Evolutionary conservation across 345 rosid species (phyloP).

Genomic region (Eucalyptus regnans): DNA sequence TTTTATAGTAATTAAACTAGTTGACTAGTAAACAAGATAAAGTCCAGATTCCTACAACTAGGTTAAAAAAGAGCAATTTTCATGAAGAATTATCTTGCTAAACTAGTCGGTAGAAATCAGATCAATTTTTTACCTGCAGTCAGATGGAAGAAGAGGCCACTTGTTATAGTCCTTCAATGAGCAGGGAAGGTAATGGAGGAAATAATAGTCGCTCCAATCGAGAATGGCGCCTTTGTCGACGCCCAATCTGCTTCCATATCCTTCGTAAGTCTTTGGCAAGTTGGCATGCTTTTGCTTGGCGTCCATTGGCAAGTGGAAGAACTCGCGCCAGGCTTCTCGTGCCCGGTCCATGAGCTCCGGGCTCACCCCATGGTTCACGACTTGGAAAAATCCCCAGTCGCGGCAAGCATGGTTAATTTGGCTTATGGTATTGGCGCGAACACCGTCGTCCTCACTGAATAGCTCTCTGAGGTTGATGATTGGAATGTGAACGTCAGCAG

Average conservation of each 20-base stretch:
- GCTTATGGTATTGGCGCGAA: background rate
- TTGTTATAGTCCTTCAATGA: conserved; percentile 45
- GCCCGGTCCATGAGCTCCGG: conserved; percentile 54
- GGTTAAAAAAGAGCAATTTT: background rate
- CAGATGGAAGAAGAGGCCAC: conserved; percentile 68
- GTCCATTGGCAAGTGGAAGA: conserved; percentile 67
- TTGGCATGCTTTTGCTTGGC: conserved; percentile 55
- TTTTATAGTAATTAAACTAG: background rate
- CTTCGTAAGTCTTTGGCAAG: conserved; percentile 78
- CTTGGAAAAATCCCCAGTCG: conserved; percentile 94
- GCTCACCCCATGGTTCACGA: conserved; percentile 67
- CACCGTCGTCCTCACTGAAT: conserved; percentile 3
- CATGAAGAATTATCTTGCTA: background rate
- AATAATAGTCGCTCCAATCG: conserved; percentile 94
- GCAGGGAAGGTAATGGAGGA: conserved; percentile 59
- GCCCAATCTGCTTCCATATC: conserved; percentile 86
- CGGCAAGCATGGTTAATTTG: conserved; percentile 48
- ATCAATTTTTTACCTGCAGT: conserved; percentile 32
- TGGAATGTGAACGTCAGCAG: conserved; percentile 41
- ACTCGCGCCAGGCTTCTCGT: conserved; percentile 59
- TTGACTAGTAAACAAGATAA: background rate
- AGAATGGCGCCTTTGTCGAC: conserved; percentile 78
- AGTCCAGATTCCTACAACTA: background rate
- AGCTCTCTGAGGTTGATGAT: conserved; percentile 55
- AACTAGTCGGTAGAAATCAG: background rate